Base-by-base conservation (phyloP, 139 green algal species). In the Penium margaritaceum region DNA sequence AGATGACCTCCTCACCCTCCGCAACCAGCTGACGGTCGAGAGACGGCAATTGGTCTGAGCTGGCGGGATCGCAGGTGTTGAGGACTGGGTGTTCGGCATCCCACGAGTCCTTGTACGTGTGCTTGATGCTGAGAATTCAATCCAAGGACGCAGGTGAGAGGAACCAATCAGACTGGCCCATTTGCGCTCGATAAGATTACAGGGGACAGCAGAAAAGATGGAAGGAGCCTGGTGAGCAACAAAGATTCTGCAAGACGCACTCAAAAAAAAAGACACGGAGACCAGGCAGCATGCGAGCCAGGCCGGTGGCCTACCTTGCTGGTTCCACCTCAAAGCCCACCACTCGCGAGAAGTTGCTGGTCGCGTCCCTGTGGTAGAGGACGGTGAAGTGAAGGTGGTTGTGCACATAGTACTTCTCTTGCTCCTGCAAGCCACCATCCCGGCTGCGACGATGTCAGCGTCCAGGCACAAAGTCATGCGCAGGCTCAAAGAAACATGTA, bases 311-410 rank as follows among this genome's bases (percentile, higher is more conserved):
- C 14, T 64, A 83, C 77, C 71, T 81, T 53, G 79, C 75, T 1
- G 92, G 90, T 78, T 95, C 88, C 38, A 96, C 93, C 83, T 99
- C 94, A 74, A 99, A 99, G 36, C 94, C 94, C 1, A 99, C 94
- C 38, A 99, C 94, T 29, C 94, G 79, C 0, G 86, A 83, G 5
- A 93, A 78, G 74, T 94, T 87, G 0, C 87, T 95, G 29, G 86
- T 72, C 6, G 43, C 35, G 64, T 99, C 91, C 63, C 88, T 86
- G 83, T 99, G 93, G 81, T 95, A 96, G 46, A 97, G 82, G 68
- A 99, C 93, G 29, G 86, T 96, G 88, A 97, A 98, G 34, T 87
- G 83, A 64, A 98, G 76, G 83, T 99, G 95, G 77, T 98, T 99
- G 87, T 98, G 81, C 34, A 99, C 55, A 82, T 89, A 95, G 46